Conservation (phyloP, 2,329 filamentous ascomycete species). For the Microdochium bolleyi region DNA sequence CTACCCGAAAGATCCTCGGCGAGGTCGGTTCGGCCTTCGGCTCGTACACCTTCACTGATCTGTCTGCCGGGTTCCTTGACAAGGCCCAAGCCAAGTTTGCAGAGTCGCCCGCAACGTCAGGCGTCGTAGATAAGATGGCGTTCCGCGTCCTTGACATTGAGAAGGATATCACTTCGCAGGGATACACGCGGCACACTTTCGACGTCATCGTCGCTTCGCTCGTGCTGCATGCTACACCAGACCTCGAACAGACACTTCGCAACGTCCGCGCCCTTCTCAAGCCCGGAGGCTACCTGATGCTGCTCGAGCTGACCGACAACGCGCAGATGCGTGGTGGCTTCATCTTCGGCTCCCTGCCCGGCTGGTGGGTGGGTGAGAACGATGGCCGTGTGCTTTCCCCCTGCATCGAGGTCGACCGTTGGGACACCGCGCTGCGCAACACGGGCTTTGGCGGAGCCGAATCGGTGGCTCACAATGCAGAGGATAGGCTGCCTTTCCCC, state of each 20-base stretch:
- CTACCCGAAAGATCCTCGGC: neutral
- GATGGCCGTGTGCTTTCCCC: neutral
- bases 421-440: neutral
- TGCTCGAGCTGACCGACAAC: slow-evolving; percentile 12
- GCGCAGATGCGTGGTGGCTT: neutral
- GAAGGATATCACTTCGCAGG: slow-evolving; percentile 6
- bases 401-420: neutral
- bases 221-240: slow-evolving; percentile 12
- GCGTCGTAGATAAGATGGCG: slow-evolving; percentile 13
- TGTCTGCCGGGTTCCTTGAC: slow-evolving; percentile 25
- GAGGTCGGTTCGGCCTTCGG: neutral
- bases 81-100: slow-evolving; percentile 17
- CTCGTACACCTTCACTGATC: slow-evolving; percentile 30
- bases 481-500: neutral
- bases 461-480: neutral
- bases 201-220: slow-evolving; percentile 16
- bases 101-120: slow-evolving; percentile 3
- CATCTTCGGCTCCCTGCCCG: slow-evolving; percentile 8
- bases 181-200: slow-evolving; percentile 3
- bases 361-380: slow-evolving; percentile 8
- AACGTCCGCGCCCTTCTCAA: slow-evolving; percentile 11
- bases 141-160: slow-evolving; percentile 19
- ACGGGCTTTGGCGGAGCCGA: neutral
- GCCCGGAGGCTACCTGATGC: slow-evolving; percentile 10
- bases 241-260: slow-evolving; percentile 7